A percentile compares a stretch with the other conserved stretches of the same genome.
Conservation (phyloP, 2,329 filamentous ascomycete species). For the Pseudogymnoascus sp. region DNA sequence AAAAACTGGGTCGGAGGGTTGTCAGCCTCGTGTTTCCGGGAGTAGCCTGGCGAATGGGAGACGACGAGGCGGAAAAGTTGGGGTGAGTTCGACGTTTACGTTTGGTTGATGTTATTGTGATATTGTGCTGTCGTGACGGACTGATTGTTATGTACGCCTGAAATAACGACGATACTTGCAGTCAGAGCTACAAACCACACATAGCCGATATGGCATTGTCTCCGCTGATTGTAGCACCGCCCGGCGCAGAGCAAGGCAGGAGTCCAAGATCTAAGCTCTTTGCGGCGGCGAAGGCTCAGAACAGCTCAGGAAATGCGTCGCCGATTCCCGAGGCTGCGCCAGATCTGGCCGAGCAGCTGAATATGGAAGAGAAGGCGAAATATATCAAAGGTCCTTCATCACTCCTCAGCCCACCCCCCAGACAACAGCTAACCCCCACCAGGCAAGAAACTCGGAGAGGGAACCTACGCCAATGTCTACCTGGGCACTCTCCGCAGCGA, state of each 20-base stretch:
- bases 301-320: not conserved
- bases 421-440: slow-evolving; percentile 12
- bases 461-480: slow-evolving; percentile 95
- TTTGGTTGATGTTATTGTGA: not conserved
- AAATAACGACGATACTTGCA: not conserved
- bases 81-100: not conserved
- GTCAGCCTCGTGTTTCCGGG: not conserved
- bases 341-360: slow-evolving; percentile 70
- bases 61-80: not conserved
- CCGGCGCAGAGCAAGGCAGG: not conserved
- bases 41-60: not conserved
- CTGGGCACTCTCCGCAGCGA: slow-evolving; percentile 71
- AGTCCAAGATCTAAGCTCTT: not conserved
- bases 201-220: not conserved
- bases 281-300: not conserved
- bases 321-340: slow-evolving; percentile 24
- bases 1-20: not conserved
- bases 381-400: slow-evolving; percentile 66
- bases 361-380: slow-evolving; percentile 74
- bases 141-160: not conserved
- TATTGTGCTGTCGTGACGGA: not conserved
- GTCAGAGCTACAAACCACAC: not conserved
- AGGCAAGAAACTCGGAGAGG: slow-evolving; percentile 89
- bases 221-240: not conserved
- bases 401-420: slow-evolving; percentile 11